Base-by-base conservation (phyloP, 2,329 filamentous ascomycete genomes). In the Alternaria brassicicola region DNA sequence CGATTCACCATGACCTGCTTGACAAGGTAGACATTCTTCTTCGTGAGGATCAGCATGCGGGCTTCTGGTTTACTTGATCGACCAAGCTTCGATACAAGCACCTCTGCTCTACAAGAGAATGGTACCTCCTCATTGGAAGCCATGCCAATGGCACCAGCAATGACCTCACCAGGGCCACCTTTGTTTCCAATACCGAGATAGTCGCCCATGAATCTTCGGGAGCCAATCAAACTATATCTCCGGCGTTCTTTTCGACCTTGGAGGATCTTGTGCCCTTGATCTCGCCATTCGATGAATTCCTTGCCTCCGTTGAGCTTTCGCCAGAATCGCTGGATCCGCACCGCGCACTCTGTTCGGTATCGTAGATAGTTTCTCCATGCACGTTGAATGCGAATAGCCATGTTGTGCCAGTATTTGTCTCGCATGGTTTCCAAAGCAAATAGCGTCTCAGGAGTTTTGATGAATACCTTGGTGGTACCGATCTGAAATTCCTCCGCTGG, bases 391-490 rank as follows among this genome's bases (percentile, higher is more conserved):
- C 95, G 88, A 59, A 94, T 96, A 3, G 95, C 95, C 95, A 99
- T 98, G 80, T 98, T 99, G 79, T 98, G 94, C 94, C 94, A 98
- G 79, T 98, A 99, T 55, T 92, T 86, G 76, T 99, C 95, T 74
- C 95, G 88, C 94, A 99, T 98, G 57, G 96, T 93, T 78, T 99
- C 95, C 10, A 99, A 83, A 2, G 95, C 95, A 73, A 99, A 99
- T 2, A 99, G 82, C 0, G 95, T 99, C 78, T 99, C 95, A 0
- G 95, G 95, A 0, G 95, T 93, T 79, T 99, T 98, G 82, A 99
- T 96, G 73, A 99, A 99, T 4, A 93, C 94, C 79, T 98, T 99
- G 1, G 91, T 94, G 5, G 95, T 91, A 80, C 95, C 95, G 85
- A 99, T 91, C 78, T 99, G 95, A 84, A 92, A 98, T 76, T 99